Conservation (phyloP, 345 rosid genomes). For the Lenwebbia sp. region DNA sequence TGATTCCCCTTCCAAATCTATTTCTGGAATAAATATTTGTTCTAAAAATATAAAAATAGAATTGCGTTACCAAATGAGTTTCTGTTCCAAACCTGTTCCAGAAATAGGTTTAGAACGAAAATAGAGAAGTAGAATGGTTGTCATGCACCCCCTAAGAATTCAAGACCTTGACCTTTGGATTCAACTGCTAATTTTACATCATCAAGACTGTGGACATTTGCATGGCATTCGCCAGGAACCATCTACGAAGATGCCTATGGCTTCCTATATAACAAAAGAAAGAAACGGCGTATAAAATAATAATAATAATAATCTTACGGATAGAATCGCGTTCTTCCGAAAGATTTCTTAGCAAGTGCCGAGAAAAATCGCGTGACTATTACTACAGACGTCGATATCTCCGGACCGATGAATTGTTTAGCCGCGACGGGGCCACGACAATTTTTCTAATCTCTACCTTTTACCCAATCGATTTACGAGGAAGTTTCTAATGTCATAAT, state of each 20-base stretch:
- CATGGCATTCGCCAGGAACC: background rate
- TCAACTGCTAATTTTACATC: background rate
- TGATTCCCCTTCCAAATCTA: no score
- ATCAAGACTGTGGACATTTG: background rate
- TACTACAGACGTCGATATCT: background rate
- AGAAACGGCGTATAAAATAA: background rate
- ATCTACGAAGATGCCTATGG: background rate
- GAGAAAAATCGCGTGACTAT: background rate
- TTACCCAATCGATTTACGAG: background rate
- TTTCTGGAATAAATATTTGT: no score
- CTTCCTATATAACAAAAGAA: background rate
- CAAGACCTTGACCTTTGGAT: background rate
- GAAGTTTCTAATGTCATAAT: background rate
- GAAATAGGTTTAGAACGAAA: no score
- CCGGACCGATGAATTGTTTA: background rate
- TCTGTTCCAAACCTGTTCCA: no score
- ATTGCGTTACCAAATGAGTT: no score
- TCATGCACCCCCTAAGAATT: no score
- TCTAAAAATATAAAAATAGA: no score
- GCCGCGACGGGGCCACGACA: background rate
- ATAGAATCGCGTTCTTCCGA: background rate
- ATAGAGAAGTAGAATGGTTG: no score
- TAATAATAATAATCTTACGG: background rate
- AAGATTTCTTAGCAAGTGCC: background rate
- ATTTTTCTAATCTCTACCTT: background rate